Evolutionary conservation across 768 basidiomycete genomes (phyloP).

Genomic region (Mycena indigotica): DNA sequence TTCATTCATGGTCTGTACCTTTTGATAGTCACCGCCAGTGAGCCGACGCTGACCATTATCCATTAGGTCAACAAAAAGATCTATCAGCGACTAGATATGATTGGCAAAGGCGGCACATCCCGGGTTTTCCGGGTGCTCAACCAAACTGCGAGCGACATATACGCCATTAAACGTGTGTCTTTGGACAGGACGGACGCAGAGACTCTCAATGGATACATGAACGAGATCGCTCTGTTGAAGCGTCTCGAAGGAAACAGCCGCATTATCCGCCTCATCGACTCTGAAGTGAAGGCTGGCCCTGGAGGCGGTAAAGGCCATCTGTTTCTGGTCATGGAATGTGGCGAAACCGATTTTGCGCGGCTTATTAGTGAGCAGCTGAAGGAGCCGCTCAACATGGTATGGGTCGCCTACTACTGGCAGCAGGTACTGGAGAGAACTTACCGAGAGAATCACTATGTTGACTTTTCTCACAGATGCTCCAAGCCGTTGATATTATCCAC

Average conservation of each 20-base stretch:
- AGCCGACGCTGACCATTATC: not conserved
- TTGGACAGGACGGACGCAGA: slow-evolving; percentile 88
- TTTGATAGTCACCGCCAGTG: not conserved
- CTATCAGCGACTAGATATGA: slow-evolving; percentile 84
- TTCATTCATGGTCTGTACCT: slow-evolving; percentile 20
- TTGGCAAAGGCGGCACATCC: slow-evolving; percentile 95
- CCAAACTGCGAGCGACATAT: slow-evolving; percentile 70
- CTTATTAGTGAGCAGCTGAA: slow-evolving; percentile 83
- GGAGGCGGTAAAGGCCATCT: slow-evolving; percentile 74
- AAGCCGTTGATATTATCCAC: slow-evolving; percentile 98
- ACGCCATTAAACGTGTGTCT: slow-evolving; percentile 90
- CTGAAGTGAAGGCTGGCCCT: slow-evolving; percentile 76
- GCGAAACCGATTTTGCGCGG: slow-evolving; percentile 88
- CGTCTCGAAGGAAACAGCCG: slow-evolving; percentile 92
- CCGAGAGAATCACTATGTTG: not conserved
- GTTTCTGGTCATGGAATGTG: slow-evolving; percentile 94
- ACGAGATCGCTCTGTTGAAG: slow-evolving; percentile 91
- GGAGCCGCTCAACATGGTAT: slow-evolving; percentile 87
- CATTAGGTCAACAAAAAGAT: slow-evolving; percentile 75
- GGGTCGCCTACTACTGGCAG: slow-evolving; percentile 95
- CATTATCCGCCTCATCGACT: slow-evolving; percentile 90
- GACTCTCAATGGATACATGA: slow-evolving; percentile 90
- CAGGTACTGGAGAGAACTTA: slow-evolving; percentile 57
- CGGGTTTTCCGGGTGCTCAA: slow-evolving; percentile 91
- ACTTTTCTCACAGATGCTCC: slow-evolving; percentile 75